Conservation (phyloP, 108 stramenopile genomes). For the Skeletonema grethae region DNA sequence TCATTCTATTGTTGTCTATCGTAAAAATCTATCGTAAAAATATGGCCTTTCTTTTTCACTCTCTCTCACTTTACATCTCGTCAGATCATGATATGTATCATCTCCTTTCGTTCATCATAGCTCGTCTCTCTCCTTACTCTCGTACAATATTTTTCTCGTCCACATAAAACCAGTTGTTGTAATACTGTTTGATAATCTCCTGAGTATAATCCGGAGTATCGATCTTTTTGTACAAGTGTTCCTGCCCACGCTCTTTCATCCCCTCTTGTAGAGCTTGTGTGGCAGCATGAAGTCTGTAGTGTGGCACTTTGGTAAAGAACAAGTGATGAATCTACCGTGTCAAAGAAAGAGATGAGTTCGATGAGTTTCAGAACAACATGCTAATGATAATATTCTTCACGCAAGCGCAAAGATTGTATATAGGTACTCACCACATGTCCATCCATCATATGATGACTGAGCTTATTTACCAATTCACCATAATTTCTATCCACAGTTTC, state of each 20-base stretch:
- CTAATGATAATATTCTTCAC: background rate
- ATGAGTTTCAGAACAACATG: background rate
- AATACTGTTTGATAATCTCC: slow-evolving; percentile 69
- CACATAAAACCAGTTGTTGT: slow-evolving; percentile 80
- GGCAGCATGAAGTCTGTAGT: slow-evolving; percentile 79
- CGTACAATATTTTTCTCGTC: slow-evolving; percentile 68
- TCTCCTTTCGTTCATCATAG: background rate
- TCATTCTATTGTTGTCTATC: background rate
- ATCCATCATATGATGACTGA: slow-evolving; percentile 93
- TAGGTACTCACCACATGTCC: slow-evolving; percentile 67
- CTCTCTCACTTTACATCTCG: background rate
- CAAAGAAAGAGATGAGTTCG: background rate
- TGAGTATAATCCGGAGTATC: slow-evolving; percentile 59
- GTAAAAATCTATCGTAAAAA: background rate
- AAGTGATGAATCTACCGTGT: slow-evolving; percentile 72
- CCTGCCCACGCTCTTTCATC: slow-evolving; percentile 48
- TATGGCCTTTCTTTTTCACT: background rate
- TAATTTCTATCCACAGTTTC: slow-evolving; percentile 91
- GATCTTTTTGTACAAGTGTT: slow-evolving; percentile 58
- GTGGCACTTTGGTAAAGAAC: slow-evolving; percentile 90
- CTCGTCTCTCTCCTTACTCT: background rate
- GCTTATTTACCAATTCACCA: slow-evolving; percentile 77
- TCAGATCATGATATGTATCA: background rate
- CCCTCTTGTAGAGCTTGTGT: slow-evolving; percentile 49
- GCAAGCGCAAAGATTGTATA: background rate